Conservation (phyloP, 2,329 filamentous ascomycete species). For the Elsinoe perseae region DNA sequence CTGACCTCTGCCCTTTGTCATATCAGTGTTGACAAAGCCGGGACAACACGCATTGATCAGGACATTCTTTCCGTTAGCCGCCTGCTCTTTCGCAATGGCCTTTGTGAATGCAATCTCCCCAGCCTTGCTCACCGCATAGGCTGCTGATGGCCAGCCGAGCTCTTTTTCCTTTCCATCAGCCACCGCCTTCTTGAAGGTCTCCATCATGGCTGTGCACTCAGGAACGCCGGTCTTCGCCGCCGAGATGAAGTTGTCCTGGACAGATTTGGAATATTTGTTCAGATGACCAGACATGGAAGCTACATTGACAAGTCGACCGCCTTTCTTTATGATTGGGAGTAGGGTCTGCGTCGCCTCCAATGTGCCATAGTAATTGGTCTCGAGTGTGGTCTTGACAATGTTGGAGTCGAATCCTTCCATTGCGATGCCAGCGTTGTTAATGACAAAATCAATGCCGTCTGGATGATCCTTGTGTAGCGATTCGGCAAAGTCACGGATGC, state of each 20-base stretch:
- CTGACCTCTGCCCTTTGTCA: slow-evolving; percentile 30
- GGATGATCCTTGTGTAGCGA: slow-evolving; percentile 39
- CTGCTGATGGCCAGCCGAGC: slow-evolving; percentile 43
- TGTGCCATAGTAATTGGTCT: slow-evolving; percentile 48
- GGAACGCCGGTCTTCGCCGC: slow-evolving; percentile 32
- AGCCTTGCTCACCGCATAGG: slow-evolving; percentile 40
- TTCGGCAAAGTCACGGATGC: slow-evolving; percentile 37
- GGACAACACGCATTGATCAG: slow-evolving; percentile 33
- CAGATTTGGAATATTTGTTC: slow-evolving; percentile 39
- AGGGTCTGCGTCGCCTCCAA: slow-evolving; percentile 39
- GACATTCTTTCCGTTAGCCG: slow-evolving; percentile 22
- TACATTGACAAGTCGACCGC: slow-evolving; percentile 45
- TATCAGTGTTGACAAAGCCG: slow-evolving; percentile 33
- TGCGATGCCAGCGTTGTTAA: slow-evolving; percentile 49
- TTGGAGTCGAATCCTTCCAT: slow-evolving; percentile 41
- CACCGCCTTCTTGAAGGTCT: slow-evolving; percentile 42
- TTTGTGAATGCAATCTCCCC: slow-evolving; percentile 32
- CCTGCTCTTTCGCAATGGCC: slow-evolving; percentile 27
- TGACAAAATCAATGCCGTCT: slow-evolving; percentile 45
- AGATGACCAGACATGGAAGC: slow-evolving; percentile 40
- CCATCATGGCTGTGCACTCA: slow-evolving; percentile 43
- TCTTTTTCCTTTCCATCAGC: slow-evolving; percentile 40
- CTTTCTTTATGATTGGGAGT: slow-evolving; percentile 39
- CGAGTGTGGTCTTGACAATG: slow-evolving; percentile 43
- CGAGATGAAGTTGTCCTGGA: slow-evolving; percentile 38